Conservation (phyloP, 148 eudicot genomes). For the Camellia granthamiana region DNA sequence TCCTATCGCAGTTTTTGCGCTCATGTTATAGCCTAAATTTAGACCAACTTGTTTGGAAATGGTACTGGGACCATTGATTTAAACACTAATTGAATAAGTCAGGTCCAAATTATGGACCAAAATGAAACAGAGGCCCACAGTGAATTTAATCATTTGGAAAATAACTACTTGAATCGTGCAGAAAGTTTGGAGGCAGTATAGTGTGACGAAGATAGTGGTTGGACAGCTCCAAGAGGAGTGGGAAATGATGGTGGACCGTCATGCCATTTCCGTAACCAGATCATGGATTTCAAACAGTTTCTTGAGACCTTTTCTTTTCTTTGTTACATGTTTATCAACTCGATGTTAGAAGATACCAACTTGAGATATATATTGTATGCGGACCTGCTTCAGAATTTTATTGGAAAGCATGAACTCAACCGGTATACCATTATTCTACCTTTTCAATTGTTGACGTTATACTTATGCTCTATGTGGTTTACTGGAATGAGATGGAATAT, state of each 20-base stretch:
- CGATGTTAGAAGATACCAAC: slow-evolving; percentile 37
- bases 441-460: neutral
- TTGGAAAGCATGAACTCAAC: slow-evolving; percentile 60
- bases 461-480: too few species aligned
- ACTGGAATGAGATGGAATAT: too few species aligned
- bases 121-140: too few species aligned
- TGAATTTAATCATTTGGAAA: neutral
- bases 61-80: too few species aligned
- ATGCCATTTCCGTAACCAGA: slow-evolving; percentile 26
- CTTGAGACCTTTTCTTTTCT: slow-evolving; percentile 80
- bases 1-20: too few species aligned
- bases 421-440: slow-evolving; percentile 38
- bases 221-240: slow-evolving; percentile 65
- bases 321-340: slow-evolving; percentile 42
- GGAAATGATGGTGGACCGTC: slow-evolving; percentile 35
- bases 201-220: slow-evolving; percentile 44
- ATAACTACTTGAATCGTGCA: slow-evolving; percentile 26
- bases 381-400: slow-evolving; percentile 57
- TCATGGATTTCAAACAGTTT: slow-evolving; percentile 56
- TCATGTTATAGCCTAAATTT: too few species aligned
- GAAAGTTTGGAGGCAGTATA: slow-evolving; percentile 88
- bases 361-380: slow-evolving; percentile 55
- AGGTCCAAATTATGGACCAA: too few species aligned
- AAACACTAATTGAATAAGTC: too few species aligned
- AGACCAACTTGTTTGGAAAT: too few species aligned